Evolutionary conservation across 164 flowering plant genomes (phyloP), one percentile per base, ranked within the genome.

Genomic region (Vitis riparia): DNA sequence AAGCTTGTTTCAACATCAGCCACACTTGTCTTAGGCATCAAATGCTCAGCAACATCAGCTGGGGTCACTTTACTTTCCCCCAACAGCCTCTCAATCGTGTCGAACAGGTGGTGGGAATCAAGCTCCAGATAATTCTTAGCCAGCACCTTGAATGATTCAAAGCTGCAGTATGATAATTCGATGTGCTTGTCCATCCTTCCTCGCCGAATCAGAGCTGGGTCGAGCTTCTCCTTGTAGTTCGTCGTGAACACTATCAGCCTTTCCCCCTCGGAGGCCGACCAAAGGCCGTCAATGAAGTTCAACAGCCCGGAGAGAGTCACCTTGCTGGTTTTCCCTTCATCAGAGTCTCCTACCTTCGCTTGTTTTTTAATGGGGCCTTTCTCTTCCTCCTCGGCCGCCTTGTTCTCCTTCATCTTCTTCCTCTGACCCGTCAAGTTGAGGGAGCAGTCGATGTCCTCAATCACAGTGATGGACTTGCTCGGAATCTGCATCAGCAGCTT

Each of bases 361-460:
- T 23, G 32, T 51, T 37, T 67, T 15, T 9, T 15, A 14, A 50
- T 12, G 0, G 55, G 2, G 0, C 13, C 57, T 1, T 49, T 68
- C 13, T 51, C 64, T 12, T 19, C 11, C 4, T 51, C 49, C 5
- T 52, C 66, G 19, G 57, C 51, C 9, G 7, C 59, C 7, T 69
- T 51, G 16, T 65, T 55, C 4, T 66, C 53, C 61, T 67, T 51
- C 30, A 19, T 44, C 65, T 15, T 59, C 32, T 67, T 50, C 48
- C 76, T 50, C 13, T 66, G 58, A 8, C 70, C 71, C 0, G 73
- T 48, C 30, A 76, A 53, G 14, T 76, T 68, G 6, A 67, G 56
- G 2, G 78, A 67, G 62, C 78, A 71, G 59, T 67, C 70, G 9
- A 67, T 67, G 48, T 67, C 70, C 32, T 67, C 70, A 11, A 67